phyloP scores from a whole-genome alignment of 352 stramenopile genomes.

The Globisporangium nunn region DNA sequence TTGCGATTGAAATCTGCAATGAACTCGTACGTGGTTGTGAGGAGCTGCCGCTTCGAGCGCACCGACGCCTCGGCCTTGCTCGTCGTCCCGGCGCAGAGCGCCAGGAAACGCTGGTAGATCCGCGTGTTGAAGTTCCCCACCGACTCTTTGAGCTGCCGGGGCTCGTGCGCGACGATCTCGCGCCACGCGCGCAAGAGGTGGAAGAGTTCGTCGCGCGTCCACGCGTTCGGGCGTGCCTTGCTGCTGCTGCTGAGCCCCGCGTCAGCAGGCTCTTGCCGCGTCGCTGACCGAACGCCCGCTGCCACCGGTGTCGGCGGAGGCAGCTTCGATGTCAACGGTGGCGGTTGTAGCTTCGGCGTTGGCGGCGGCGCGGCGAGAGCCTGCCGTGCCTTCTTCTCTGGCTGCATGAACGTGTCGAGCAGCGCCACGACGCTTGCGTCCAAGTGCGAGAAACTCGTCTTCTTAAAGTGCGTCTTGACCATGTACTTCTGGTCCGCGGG shows the following conservation, averaged over 20 bases:
- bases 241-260: background rate
- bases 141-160: slow-evolving; percentile 1
- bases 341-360: background rate
- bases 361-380: background rate
- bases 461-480: slow-evolving; percentile 11
- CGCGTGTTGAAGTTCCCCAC: slow-evolving; percentile 6
- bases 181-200: slow-evolving; percentile 6
- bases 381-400: background rate
- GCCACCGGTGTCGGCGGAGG: background rate
- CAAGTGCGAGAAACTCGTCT: slow-evolving; percentile 13
- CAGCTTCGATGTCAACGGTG: no score
- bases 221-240: slow-evolving; percentile 7
- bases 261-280: background rate
- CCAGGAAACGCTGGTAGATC: slow-evolving; percentile 6
- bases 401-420: slow-evolving; percentile 7
- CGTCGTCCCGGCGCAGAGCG: background rate
- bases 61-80: slow-evolving; percentile 8
- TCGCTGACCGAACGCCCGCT: background rate
- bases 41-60: slow-evolving; percentile 8
- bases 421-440: slow-evolving; percentile 3
- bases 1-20: slow-evolving; percentile 13
- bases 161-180: background rate
- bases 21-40: slow-evolving; percentile 11
- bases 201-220: slow-evolving; percentile 10
- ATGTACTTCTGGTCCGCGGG: slow-evolving; percentile 8